These are phyloP conservation scores for Saturnispora galanensis DNA, from an alignment of 805 yeast genomes.

Conservation along the genomic window DNA sequence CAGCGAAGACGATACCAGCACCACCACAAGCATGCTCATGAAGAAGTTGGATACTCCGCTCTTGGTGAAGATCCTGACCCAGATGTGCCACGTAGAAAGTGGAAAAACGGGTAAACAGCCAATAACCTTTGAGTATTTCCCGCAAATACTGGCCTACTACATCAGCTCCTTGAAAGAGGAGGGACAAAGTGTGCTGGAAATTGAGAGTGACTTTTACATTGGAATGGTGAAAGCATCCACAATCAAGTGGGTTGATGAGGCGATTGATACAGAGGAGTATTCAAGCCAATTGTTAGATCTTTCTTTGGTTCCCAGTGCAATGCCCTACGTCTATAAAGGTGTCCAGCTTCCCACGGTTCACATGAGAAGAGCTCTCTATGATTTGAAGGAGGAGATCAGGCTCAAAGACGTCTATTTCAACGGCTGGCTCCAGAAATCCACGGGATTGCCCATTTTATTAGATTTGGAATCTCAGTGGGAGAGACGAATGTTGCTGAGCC, in stretches of 20 bases:
- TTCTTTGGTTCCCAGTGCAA: conserved; percentile 22
- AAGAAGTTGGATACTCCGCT: conserved; percentile 1
- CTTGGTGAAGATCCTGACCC: background rate
- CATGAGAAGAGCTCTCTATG: conserved; percentile 22
- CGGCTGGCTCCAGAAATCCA: conserved; percentile 11
- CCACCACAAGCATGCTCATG: background rate
- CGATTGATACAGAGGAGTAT: conserved; percentile 13
- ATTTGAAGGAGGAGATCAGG: conserved; percentile 14
- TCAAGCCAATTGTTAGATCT: conserved; percentile 16
- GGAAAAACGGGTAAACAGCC: conserved; percentile 7
- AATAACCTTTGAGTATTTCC: conserved; percentile 18
- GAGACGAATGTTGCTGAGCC: background rate
- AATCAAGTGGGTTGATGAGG: conserved; percentile 13
- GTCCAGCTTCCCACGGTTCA: conserved; percentile 16
- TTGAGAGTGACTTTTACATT: conserved; percentile 18
- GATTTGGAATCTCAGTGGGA: conserved; percentile 2
- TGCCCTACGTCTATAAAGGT: conserved; percentile 13
- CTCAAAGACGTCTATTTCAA: conserved; percentile 15
- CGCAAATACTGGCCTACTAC: conserved; percentile 19
- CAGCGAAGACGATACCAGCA: background rate
- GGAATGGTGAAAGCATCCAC: conserved; percentile 14
- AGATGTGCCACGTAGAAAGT: conserved; percentile 3
- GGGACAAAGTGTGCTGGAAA: conserved; percentile 1
- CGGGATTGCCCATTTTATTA: background rate
- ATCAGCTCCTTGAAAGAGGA: conserved; percentile 14